Conservation (phyloP, 176 grass and related monocot species). For the Saccharum officinarum region DNA sequence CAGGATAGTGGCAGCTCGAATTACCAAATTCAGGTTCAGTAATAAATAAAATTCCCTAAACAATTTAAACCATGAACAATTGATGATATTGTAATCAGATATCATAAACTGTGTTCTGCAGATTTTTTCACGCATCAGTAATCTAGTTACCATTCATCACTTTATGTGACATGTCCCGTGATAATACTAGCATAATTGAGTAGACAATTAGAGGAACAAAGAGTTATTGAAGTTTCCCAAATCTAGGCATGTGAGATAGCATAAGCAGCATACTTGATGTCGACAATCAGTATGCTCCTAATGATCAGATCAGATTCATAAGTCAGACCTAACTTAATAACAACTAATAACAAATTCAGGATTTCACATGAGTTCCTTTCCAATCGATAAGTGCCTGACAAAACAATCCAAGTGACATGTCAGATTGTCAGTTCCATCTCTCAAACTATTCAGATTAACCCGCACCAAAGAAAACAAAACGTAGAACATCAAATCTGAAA, state of each 20-base stretch:
- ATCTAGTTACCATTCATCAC: neutral
- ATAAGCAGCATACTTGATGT: neutral
- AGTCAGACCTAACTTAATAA: neutral
- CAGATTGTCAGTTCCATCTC: neutral
- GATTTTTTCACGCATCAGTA: neutral
- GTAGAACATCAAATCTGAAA: neutral
- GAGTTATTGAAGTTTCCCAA: neutral
- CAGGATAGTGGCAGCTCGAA: neutral
- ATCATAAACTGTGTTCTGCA: neutral
- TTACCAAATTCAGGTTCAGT: neutral
- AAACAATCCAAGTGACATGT: neutral
- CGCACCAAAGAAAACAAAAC: neutral
- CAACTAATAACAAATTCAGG: neutral
- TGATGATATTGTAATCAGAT: neutral
- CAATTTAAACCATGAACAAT: neutral
- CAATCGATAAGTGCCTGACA: neutral
- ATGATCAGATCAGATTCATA: neutral
- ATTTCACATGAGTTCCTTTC: neutral
- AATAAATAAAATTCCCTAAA: neutral
- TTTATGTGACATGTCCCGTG: neutral
- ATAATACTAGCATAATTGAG: neutral
- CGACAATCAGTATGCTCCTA: neutral
- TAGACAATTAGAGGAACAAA: neutral
- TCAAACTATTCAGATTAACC: neutral
- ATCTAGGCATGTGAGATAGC: conserved; percentile 6